Base-by-base conservation (phyloP, 202 grass and related monocot genomes). In the Carex sylvatica region DNA sequence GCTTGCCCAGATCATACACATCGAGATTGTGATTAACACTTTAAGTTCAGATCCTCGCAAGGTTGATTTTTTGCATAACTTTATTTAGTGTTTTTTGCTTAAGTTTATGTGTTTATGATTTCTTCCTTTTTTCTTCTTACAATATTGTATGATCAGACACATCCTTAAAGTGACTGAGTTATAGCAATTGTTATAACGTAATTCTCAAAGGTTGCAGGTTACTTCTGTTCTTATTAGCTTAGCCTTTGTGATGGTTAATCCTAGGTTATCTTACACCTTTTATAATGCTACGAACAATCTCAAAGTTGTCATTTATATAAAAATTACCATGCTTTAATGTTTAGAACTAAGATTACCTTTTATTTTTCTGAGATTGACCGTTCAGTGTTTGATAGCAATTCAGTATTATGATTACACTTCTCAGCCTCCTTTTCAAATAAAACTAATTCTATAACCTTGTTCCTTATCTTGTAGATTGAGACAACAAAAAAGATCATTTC, bases 401-500 rank as follows among this genome's bases (percentile, higher is more conserved):
- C 70, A 18, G 6, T 79, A 22, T 61, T 79, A 47, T 82, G 70
- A 81, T 33, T 40, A 80, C 35, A 79, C 33, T 77, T 30, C 14
- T 82, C 66, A 26, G 14, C 53, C 24, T 82, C 74, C 49, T 75
- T 85, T 69, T 55, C 80, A 28, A 68, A 56, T 78, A 59, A 56
- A 35, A 58, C 44, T 62, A 20, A 61, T 42, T 80, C 2, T 63
- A 40, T 62, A 64, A 75, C 18, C 24, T 55, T 80, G 72, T 81
- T 89, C 83, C 70, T 77, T 88, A 40, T 71, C 74, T 90, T 70
- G 81, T 81, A 98, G 95, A 92, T 93, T 65, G 95, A 98, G 61
- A 95, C 95, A 31, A 98, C 90, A 68, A 92, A 89, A 70, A 98
- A 98, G 84, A 98, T 98, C 83, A 95, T 98, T 87, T 98, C 92